A percentile compares a stretch with the other conserved stretches of the same genome.
These are phyloP conservation scores for Fusarium fujikuroi DNA, from an alignment of 2,329 filamentous ascomycete genomes.

Conservation along the genomic window DNA sequence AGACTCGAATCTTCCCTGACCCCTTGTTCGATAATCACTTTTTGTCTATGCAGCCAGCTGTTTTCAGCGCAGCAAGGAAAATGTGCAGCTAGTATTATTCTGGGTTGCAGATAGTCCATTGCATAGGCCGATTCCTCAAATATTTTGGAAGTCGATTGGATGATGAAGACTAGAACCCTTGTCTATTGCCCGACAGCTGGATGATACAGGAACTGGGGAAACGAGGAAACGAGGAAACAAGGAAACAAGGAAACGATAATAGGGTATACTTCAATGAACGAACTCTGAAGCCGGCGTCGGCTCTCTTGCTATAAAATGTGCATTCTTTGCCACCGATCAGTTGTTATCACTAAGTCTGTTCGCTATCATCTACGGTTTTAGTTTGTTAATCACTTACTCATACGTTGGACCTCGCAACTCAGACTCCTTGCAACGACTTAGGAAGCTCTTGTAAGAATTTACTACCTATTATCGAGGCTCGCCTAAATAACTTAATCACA, in stretches of 20 bases:
- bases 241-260: constrained; percentile 2
- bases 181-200: constrained; percentile 5
- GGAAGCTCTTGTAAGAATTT: constrained; percentile 1
- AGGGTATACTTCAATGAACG: background rate
- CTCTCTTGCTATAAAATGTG: constrained; percentile 21
- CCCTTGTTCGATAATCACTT: constrained; percentile 36
- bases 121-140: constrained; percentile 16
- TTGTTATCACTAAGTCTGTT: background rate
- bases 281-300: background rate
- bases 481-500: background rate
- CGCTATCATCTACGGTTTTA: background rate
- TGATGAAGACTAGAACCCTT: background rate
- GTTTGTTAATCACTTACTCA: background rate
- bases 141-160: constrained; percentile 11
- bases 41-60: constrained; percentile 32
- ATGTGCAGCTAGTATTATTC: constrained; percentile 3
- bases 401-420: background rate
- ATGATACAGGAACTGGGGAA: background rate
- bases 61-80: constrained; percentile 27
- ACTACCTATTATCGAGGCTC: background rate
- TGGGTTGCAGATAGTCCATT: constrained; percentile 18
- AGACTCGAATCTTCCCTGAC: constrained; percentile 11
- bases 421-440: background rate
- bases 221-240: background rate
- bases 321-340: background rate